These are phyloP conservation scores for Zymoseptoria passerinii DNA, from an alignment of 2,329 filamentous ascomycete genomes.

Conservation along the genomic window DNA sequence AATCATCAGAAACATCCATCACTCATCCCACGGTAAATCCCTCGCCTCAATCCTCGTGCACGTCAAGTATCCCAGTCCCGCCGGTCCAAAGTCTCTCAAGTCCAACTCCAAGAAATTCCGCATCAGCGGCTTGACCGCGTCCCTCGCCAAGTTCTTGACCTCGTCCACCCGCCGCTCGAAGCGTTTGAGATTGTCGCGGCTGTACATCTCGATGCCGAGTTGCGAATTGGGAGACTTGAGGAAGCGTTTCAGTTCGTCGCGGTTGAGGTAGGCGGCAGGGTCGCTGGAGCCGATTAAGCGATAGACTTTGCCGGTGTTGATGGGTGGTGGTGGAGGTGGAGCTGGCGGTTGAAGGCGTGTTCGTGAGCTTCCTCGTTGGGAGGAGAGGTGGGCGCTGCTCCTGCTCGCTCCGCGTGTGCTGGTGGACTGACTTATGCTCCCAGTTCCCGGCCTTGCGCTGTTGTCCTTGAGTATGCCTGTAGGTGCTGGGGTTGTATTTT, in stretches of 20 bases:
- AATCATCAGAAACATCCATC: background rate
- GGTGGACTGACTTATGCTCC: background rate
- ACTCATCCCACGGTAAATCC: slow-evolving; percentile 55
- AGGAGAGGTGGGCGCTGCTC: slow-evolving; percentile 23
- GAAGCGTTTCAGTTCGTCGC: slow-evolving; percentile 86
- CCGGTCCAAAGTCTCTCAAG: slow-evolving; percentile 33
- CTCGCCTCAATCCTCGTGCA: slow-evolving; percentile 54
- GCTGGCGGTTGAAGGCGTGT: slow-evolving; percentile 16
- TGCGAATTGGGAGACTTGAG: slow-evolving; percentile 48
- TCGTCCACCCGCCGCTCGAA: slow-evolving; percentile 87
- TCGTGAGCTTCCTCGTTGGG: slow-evolving; percentile 17
- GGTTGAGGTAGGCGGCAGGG: slow-evolving; percentile 59
- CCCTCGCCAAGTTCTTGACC: slow-evolving; percentile 73
- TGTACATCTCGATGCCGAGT: slow-evolving; percentile 71
- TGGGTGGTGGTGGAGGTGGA: slow-evolving; percentile 24
- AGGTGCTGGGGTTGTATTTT: slow-evolving; percentile 71
- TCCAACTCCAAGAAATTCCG: slow-evolving; percentile 77
- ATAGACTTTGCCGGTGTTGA: slow-evolving; percentile 63
- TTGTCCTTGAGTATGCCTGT: slow-evolving; percentile 41
- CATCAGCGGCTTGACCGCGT: slow-evolving; percentile 79
- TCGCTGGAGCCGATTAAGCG: slow-evolving; percentile 60
- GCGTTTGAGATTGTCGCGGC: slow-evolving; percentile 70
- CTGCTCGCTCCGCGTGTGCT: slow-evolving; percentile 12
- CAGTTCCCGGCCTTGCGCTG: background rate
- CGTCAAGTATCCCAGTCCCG: slow-evolving; percentile 53